phyloP scores from a whole-genome alignment of 805 yeast genomes.

The Tetrapisispora pingtungensis region DNA sequence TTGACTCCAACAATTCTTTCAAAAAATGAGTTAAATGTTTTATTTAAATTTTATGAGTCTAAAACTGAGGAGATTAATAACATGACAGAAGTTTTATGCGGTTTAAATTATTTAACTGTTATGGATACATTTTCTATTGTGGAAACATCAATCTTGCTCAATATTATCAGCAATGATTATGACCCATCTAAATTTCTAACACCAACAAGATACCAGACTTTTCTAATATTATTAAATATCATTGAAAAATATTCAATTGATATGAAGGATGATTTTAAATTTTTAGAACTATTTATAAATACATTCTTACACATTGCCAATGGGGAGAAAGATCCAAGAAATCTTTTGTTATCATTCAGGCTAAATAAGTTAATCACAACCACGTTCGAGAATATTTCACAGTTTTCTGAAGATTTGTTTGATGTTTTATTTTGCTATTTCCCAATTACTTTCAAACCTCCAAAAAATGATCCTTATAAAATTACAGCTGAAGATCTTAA shows the following conservation, averaged over 20 bases:
- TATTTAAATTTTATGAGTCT: slow-evolving; percentile 45
- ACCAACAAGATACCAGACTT: slow-evolving; percentile 49
- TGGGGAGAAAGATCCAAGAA: slow-evolving; percentile 93
- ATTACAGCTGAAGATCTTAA: slow-evolving; percentile 70
- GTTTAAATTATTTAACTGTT: slow-evolving; percentile 40
- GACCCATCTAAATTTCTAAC: slow-evolving; percentile 53
- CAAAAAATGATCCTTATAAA: slow-evolving; percentile 71
- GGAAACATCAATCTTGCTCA: slow-evolving; percentile 32
- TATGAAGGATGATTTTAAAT: slow-evolving; percentile 13
- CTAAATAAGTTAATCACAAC: slow-evolving; percentile 40
- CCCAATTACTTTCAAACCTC: slow-evolving; percentile 92
- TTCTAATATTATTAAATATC: slow-evolving; percentile 37
- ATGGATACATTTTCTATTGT: slow-evolving; percentile 41
- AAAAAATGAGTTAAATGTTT: slow-evolving; percentile 32
- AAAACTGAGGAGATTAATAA: slow-evolving; percentile 59
- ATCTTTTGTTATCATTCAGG: slow-evolving; percentile 60
- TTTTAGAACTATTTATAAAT: slow-evolving; percentile 35
- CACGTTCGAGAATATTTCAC: slow-evolving; percentile 27
- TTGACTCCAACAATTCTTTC: slow-evolving; percentile 26
- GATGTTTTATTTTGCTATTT: slow-evolving; percentile 90
- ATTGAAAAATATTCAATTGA: slow-evolving; percentile 18
- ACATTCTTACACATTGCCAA: slow-evolving; percentile 59
- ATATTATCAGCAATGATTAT: slow-evolving; percentile 32
- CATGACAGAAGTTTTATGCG: slow-evolving; percentile 41
- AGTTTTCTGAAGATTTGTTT: slow-evolving; percentile 55